phyloP scores from a whole-genome alignment of 2,329 filamentous ascomycete genomes.

The Chaetomiaceae sp. region DNA sequence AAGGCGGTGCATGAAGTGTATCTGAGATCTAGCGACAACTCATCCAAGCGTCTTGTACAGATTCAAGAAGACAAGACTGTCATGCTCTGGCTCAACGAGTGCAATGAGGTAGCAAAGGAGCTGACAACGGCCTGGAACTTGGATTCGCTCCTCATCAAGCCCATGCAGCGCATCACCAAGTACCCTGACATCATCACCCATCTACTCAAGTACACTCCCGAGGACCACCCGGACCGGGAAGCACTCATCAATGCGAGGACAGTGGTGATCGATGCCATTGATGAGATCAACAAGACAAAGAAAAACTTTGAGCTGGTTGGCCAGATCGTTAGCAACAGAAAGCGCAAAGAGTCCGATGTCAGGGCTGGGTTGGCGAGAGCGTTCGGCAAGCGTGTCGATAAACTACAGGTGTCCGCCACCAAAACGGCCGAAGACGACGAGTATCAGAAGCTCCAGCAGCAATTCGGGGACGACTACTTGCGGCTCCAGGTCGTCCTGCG shows the following conservation, averaged over 20 bases:
- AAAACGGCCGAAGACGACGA: constrained; percentile 70
- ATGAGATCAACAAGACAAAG: constrained; percentile 92
- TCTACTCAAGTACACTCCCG: constrained; percentile 72
- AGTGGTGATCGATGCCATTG: constrained; percentile 60
- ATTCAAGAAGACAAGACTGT: constrained; percentile 61
- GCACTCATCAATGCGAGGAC: constrained; percentile 54
- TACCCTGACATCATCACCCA: constrained; percentile 84
- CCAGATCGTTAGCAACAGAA: constrained; percentile 72
- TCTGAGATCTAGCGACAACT: constrained; percentile 58
- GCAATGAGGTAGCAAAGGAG: constrained; percentile 86
- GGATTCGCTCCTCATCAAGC: constrained; percentile 94
- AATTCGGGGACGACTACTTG: constrained; percentile 87
- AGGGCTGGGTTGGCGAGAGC: constrained; percentile 80
- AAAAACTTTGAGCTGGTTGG: constrained; percentile 91
- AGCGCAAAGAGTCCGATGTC: constrained; percentile 84
- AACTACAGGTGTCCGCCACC: constrained; percentile 62
- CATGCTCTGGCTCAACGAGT: constrained; percentile 87
- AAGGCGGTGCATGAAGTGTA: constrained; percentile 59
- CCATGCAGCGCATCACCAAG: constrained; percentile 89
- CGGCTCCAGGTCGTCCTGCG: constrained; percentile 87
- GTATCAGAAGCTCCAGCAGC: constrained; percentile 77
- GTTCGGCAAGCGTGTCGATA: constrained; percentile 84
- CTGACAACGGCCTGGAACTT: constrained; percentile 92
- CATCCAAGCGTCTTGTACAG: constrained; percentile 56
- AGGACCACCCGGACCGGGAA: constrained; percentile 76